Base-by-base conservation (phyloP, 2,329 filamentous ascomycete genomes). In the Erysiphe neolycopersici region DNA sequence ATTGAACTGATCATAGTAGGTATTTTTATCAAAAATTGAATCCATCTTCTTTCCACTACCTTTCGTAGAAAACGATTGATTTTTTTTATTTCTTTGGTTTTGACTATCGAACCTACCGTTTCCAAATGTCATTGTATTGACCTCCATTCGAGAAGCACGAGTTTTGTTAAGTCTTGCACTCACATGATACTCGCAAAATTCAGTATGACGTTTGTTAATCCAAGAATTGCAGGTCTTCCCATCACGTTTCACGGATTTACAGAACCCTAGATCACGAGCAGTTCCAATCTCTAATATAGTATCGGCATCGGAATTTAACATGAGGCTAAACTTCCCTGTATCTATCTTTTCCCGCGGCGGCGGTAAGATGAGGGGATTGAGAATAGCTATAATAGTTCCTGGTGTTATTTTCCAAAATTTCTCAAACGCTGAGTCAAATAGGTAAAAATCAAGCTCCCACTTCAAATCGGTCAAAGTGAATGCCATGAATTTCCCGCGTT, bases 401-500 rank as follows among this genome's bases (percentile, higher is more conserved):
- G 82, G 71, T 0, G 76, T 76, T n/a, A 95, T 64, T 56, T 92
- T 92, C 78, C 87, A 95, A 62, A 89, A 98, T 44, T 80, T 75
- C 14, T 81, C 77, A 53, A 95, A 94, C 6, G 83, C 91, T 0
- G 78, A 75, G 53, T 81, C 80, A 60, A 98, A 98, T 13, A 98
- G 70, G 53, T 84, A 95, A 37, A 95, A 68, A 49, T 95, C 85
- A 12, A 98, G 60, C 52, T 93, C 83, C 73, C 76, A 93, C 53
- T 83, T 78, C 11, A 98, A 64, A 58, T 98, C 87, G 0, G 81
- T 83, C 2, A 98, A 66, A 1, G 73, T 81, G 48, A 98, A 64
- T 1, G 87, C 78, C 80, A 98, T 94, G 62, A 91, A 98, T 58
- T 92, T 94, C 42, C 78, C 77, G 17, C 68, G 62, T 2, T 66